Base-by-base conservation (phyloP, 2,329 filamentous ascomycete species). In the Zymoseptoria pseudotritici region DNA sequence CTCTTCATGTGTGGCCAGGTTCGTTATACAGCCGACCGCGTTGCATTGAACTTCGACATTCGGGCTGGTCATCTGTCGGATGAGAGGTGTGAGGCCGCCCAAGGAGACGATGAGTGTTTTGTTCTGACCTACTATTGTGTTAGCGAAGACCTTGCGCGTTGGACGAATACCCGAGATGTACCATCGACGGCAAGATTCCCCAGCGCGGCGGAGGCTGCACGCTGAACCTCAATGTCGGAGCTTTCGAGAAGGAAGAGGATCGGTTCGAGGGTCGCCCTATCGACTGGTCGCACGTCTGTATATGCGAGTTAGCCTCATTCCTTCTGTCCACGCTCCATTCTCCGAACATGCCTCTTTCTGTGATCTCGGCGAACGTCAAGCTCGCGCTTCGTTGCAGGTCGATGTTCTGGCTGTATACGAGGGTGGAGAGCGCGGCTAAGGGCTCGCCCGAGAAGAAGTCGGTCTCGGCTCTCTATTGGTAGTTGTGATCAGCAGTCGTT, bases 21-120 rank as follows among this genome's bases (percentile, higher is more conserved):
- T 99, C 53, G 94, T 99, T 75, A 99, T 99, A 79, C 94, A 99
- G 56, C 94, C 94, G 62, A 99, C 94, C 51, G 94, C 94, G 75
- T 99, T 99, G 81, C 94, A 99, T 77, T 99, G 94, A 24, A 99
- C 94, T 75, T 99, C 94, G 67, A 99, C 94, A 70, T 99, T 99
- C 53, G 88, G 85, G 59, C 93, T 97, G 78, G 95, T 91, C 94
- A 99, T 99, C 77, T 99, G 94, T 66, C 90, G 88, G 76, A 97
- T 99, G 61, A 99, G 83, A 57, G 94, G 93, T 57, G 86, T 86
- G 62, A 99, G 83, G 24, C 94, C 94, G 60, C 92, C 92, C 17
- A 99, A 85, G 66, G 91, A 85, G 63, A 99, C 94, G 70, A 99
- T 99, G 66, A 93, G 82, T 63, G 97, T 91, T 76, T 99, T 99